Evolutionary conservation across 495 filamentous ascomycete species (phyloP), one percentile per base, ranked within the genome.

Genomic region (Pseudoneurospora amorphoporcata): DNA sequence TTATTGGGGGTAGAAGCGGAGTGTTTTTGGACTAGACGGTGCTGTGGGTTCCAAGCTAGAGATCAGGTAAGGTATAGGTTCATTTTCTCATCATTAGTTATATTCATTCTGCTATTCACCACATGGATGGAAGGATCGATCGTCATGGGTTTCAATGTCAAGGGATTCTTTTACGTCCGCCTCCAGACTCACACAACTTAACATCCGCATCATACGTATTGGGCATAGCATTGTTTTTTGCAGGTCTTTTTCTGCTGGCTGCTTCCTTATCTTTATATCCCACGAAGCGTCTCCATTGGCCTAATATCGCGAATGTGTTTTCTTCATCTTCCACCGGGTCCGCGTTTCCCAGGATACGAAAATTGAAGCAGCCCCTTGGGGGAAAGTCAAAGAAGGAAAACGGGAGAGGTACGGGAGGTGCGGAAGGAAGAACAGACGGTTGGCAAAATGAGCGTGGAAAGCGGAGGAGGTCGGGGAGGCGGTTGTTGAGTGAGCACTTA

Each of bases 221-320:
- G 65, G 45, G 45, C 45, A 68, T 68, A 73, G 69, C 69, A 73
- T 58, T 58, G 10, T 29, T 53, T 53, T 53, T 58, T 37, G 47
- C 47, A 23, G 19, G 10, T 58, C 10, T 58, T 58, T 58, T 58
- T 58, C 19, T 58, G 2, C 14, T 58, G 47, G 47, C 23, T 47
- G 8, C 8, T n/a, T 58, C 3, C 35, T 37, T 37, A 58, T 29
- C 10, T 12, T 23, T 58, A 23, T 58, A 58, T 29, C 8, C 47
- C 10, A 19, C 47, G 10, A 29, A 29, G 23, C 10, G 29, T 58
- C 29, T 58, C 5, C 47, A 58, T 4, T 37, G 5, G 35, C 29
- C 10, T 14, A 7, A 14, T 14, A 32, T 47, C 19, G 43, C 43
- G n/a, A 47, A 19, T 47, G 43, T 47, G 43, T 40, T 40, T 4